A percentile compares a stretch with the other conserved stretches of the same genome.
These are phyloP conservation scores for Marchantia polymorpha DNA, from an alignment of 225 moss, liverwort and hornwort genomes.

Conservation along the genomic window DNA sequence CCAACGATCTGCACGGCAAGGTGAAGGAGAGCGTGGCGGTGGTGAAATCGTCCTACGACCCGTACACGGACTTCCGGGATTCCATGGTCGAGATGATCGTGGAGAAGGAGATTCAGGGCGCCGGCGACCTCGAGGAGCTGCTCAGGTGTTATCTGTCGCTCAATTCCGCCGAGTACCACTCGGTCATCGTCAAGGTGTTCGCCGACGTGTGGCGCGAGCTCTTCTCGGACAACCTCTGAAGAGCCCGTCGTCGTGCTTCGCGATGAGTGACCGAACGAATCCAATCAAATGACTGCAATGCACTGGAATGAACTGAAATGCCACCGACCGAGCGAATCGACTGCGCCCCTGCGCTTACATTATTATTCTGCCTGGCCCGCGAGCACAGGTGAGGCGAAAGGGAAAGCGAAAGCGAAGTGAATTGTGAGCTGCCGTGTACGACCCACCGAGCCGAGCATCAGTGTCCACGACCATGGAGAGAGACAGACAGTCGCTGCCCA, in stretches of 20 bases:
- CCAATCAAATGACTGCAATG: too few species aligned
- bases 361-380: neutral
- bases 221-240: conserved; percentile 43
- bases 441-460: conserved; percentile 4
- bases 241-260: neutral
- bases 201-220: conserved; percentile 62
- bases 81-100: conserved; percentile 71
- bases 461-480: neutral
- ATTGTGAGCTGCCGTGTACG: neutral
- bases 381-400: neutral
- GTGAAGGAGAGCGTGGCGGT: conserved; percentile 62
- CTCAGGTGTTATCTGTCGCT: conserved; percentile 57
- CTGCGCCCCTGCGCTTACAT: neutral
- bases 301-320: too few species aligned
- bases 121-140: conserved; percentile 56
- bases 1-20: conserved; percentile 50
- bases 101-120: conserved; percentile 63
- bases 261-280: neutral
- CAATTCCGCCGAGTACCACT: conserved; percentile 54
- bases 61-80: conserved; percentile 57
- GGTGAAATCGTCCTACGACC: conserved; percentile 59
- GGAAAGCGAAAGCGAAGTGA: neutral
- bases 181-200: conserved; percentile 61
- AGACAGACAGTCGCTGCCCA: neutral
- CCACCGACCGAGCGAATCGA: too few species aligned